Base-by-base conservation (phyloP, 805 yeast species). In the Candida boleticola region DNA sequence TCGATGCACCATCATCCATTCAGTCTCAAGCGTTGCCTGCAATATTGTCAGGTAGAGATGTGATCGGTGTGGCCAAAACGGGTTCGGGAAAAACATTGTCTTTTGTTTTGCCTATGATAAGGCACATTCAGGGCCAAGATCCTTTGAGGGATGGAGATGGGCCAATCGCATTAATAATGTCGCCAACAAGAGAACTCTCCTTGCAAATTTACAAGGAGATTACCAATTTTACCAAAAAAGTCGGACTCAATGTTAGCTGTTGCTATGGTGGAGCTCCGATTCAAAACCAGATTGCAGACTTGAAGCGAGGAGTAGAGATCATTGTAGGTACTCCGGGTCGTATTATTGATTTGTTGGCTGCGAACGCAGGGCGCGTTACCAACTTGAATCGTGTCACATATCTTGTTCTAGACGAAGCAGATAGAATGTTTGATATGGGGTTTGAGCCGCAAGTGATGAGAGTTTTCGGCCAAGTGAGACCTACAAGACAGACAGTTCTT, bases 71-170 rank as follows among this genome's bases (percentile, higher is more conserved):
- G 17, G 98, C 99, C 0, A 89, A 89, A 49, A 93, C 99, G 0
- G 99, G 99, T 0, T 87, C 97, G 0, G 99, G 99, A 3, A 93
- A 93, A 58, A 93, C 99, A 0, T 73, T 92, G 51, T 85, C 97
- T 1, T 93, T 87, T 63, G 67, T 89, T 6, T 58, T 93, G 5
- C 97, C 99, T 0, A 62, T 93, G 64, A 69, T 92, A 40, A 73
- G 96, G 39, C 98, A 92, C 47, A 79, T 93, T 7, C 76, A 79
- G 43, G 90, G 87, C 35, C 95, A 89, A 54, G 64, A 77, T 2
- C 79, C 78, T 0, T 46, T 79, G 9, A 46, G 60, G 1, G 51
- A 54, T 0, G 63, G 59, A 3, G 87, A 81, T 10, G 90, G 93
- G 0, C 97, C 97, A 0, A 60, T 85, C 17, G 96, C 87, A 0